Base-by-base conservation (phyloP, 2,329 filamentous ascomycete genomes). In the Penicillium oxalicum region DNA sequence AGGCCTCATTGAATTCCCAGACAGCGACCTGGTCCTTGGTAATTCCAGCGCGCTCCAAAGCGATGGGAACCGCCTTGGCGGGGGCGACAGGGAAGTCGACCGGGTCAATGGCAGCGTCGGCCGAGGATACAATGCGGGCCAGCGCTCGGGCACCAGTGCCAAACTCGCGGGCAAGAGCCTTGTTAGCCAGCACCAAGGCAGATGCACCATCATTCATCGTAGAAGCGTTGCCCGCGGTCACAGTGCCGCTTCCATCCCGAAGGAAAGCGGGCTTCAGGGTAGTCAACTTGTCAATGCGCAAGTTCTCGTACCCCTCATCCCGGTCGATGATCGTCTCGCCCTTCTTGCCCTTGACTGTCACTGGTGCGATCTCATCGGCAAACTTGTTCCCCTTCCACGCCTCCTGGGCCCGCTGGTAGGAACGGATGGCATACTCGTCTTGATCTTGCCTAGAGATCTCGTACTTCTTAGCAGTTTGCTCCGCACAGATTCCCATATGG, bases 1-100 rank as follows among this genome's bases (percentile, higher is more conserved):
- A 98, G 0, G 93, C 93, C 74, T 98, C 93, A 70, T 98, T 98
- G 71, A 98, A 95, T 69, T 97, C 93, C 91, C 93, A 97, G 24
- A 96, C 75, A 4, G 91, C 84, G 40, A 98, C 89, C 69, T 97
- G 87, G 40, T 94, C 86, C 71, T 91, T 89, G 56, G 82, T 88
- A 58, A 98, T 91, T 9, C 91, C 91, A 0, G 93, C 93, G 49
- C 91, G 81, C 70, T 90, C 81, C 44, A 98, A 77, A 9, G 91
- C 91, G 61, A 96, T 82, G 3, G 91, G 90, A 0, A 97, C 91
- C 4, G 91, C 91, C 70, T 94, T 91, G 35, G 93, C 80, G 0
- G 93, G 93, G 1, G 93, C 93, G 39, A 96, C 77, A 11, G 93
- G 91, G 75, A 98, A 98, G 71, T 98, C 91, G 33, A 97, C 86